Evolutionary conservation across 345 rosid species (phyloP).

Genomic region (Brassica incana): DNA sequence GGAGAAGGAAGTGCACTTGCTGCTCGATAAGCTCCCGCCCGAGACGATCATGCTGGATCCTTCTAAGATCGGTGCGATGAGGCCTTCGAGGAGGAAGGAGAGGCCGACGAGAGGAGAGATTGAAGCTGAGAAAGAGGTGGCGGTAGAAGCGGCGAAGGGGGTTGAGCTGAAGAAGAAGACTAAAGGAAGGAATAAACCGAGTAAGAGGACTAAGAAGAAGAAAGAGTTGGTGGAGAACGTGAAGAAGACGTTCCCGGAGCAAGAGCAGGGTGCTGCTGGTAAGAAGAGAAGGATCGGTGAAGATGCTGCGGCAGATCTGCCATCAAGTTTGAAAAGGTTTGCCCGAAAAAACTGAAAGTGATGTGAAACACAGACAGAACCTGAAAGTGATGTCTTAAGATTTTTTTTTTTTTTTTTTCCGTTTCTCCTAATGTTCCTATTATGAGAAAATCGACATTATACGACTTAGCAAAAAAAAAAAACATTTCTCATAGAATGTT

Average conservation of each 20-base stretch:
- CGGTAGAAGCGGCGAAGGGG: slow-evolving; percentile 59
- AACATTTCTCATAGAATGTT: neutral
- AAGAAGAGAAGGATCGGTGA: slow-evolving; percentile 62
- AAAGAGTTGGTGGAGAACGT: slow-evolving; percentile 52
- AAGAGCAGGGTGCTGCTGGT: slow-evolving; percentile 38
- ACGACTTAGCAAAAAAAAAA: neutral
- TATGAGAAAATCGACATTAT: neutral
- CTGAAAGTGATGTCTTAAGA: neutral
- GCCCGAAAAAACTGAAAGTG: slow-evolving; percentile 11
- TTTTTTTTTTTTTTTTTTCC: neutral
- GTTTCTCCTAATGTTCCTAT: neutral
- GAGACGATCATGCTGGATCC: slow-evolving; percentile 94
- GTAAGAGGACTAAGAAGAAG: slow-evolving; percentile 65
- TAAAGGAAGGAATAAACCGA: slow-evolving; percentile 80
- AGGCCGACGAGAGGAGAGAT: slow-evolving; percentile 55
- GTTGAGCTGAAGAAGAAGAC: slow-evolving; percentile 64
- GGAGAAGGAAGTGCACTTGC: slow-evolving; percentile 79
- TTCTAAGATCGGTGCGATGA: slow-evolving; percentile 76
- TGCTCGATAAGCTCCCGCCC: slow-evolving; percentile 92
- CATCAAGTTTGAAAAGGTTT: slow-evolving; percentile 39
- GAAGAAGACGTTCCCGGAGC: slow-evolving; percentile 73
- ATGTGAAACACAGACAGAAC: neutral
- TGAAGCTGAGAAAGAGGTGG: slow-evolving; percentile 69
- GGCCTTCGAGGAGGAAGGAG: slow-evolving; percentile 55
- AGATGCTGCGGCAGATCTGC: slow-evolving; percentile 53